Conservation (phyloP, 208 protist species). For the Entamoeba invadens region DNA sequence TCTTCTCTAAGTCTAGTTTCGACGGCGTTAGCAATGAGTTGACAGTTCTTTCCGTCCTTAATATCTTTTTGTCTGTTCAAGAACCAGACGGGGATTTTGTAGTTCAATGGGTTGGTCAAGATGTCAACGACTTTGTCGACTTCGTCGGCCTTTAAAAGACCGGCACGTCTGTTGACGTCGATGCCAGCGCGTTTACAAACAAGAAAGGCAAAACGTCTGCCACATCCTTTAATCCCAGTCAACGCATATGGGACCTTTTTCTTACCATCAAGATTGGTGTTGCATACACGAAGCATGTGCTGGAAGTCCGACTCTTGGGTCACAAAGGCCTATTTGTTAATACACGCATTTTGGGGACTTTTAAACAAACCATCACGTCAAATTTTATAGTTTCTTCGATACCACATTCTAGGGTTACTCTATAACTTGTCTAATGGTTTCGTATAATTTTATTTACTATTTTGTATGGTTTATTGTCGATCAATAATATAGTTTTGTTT, state of each 20-base stretch:
- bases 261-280: constrained; percentile 96
- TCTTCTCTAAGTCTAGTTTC: constrained; percentile 93
- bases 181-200: constrained; percentile 95
- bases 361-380: too few species aligned
- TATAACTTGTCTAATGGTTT: too few species aligned
- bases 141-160: constrained; percentile 60
- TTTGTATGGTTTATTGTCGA: too few species aligned
- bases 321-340: neutral
- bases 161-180: constrained; percentile 70
- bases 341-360: too few species aligned
- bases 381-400: too few species aligned
- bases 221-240: constrained; percentile 80
- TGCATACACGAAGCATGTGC: constrained; percentile 98
- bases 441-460: too few species aligned
- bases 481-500: too few species aligned
- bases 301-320: constrained; percentile 63
- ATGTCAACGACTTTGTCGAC: constrained; percentile 85
- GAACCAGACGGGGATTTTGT: constrained; percentile 99
- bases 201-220: constrained; percentile 90
- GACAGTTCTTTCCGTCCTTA: constrained; percentile 83
- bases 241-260: constrained; percentile 24
- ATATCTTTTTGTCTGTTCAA: constrained; percentile 96
- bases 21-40: constrained; percentile 80
- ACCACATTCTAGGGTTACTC: too few species aligned
- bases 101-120: constrained; percentile 84